Conservation (phyloP, 768 basidiomycete species). For the Clavulina sp. region DNA sequence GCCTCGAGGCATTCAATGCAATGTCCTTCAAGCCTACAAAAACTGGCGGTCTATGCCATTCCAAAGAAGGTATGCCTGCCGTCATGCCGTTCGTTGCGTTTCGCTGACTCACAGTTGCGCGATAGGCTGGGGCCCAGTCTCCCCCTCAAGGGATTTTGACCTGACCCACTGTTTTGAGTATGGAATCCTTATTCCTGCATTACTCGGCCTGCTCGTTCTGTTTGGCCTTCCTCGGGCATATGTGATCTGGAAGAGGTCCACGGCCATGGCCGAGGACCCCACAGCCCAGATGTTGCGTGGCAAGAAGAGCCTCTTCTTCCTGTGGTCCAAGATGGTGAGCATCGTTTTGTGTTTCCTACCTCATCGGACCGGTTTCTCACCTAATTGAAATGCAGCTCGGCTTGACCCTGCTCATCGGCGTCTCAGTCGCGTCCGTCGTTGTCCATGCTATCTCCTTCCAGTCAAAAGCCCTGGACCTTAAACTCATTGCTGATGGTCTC, state of each 20-base stretch:
- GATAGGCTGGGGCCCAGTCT: slow-evolving; percentile 53
- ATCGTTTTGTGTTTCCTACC: too few species aligned
- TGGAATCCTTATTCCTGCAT: slow-evolving; percentile 38
- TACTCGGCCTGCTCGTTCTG: slow-evolving; percentile 32
- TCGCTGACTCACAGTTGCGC: not conserved
- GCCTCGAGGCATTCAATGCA: too few species aligned
- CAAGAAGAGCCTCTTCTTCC: not conserved
- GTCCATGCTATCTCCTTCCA: not conserved
- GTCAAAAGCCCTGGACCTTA: not conserved
- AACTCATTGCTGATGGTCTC: not conserved
- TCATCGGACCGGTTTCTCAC: not conserved
- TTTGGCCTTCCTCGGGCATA: slow-evolving; percentile 25
- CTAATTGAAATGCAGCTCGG: not conserved
- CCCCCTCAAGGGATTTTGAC: slow-evolving; percentile 48
- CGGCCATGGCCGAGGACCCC: slow-evolving; percentile 8
- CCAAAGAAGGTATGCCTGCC: too few species aligned
- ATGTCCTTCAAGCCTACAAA: too few species aligned
- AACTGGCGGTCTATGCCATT: too few species aligned
- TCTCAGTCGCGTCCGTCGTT: not conserved
- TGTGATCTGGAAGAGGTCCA: slow-evolving; percentile 17
- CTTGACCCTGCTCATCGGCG: not conserved
- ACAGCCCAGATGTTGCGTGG: not conserved
- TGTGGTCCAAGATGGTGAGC: not conserved
- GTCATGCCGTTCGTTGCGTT: too few species aligned
- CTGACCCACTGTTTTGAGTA: slow-evolving; percentile 70